Evolutionary conservation across 192 early-diverging fungal species (phyloP).

Genomic region (Geranomyces michiganensis): DNA sequence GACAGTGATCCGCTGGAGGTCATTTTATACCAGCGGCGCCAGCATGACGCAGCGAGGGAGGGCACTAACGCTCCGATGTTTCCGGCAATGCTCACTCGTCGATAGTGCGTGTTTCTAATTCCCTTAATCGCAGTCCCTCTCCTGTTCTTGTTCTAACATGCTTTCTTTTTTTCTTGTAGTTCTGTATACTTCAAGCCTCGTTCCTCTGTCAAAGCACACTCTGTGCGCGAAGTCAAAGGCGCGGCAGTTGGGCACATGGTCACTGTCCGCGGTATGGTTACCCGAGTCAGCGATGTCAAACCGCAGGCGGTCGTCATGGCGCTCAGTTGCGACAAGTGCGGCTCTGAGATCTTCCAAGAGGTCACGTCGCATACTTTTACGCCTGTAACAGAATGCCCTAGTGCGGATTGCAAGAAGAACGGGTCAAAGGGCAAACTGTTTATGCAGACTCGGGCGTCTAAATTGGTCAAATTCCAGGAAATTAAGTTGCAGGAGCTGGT

Average conservation of each 20-base stretch:
- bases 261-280: conserved; percentile 89
- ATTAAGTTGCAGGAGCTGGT: conserved; percentile 95
- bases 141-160: background rate
- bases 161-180: conserved; percentile 39
- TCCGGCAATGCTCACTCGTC: conserved; percentile 80
- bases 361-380: conserved; percentile 55
- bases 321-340: conserved; percentile 92
- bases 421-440: conserved; percentile 80
- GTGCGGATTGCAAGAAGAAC: conserved; percentile 78
- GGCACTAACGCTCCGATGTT: conserved; percentile 52
- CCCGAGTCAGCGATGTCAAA: conserved; percentile 90
- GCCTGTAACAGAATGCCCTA: conserved; percentile 81
- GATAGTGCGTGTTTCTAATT: conserved; percentile 67
- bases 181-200: conserved; percentile 81
- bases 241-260: conserved; percentile 81
- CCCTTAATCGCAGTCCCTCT: background rate
- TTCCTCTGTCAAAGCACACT: conserved; percentile 59
- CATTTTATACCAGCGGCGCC: conserved; percentile 80
- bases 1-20: conserved; percentile 87
- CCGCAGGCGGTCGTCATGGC: conserved; percentile 87
- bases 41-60: conserved; percentile 44
- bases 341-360: conserved; percentile 94
- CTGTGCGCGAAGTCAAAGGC: conserved; percentile 87
- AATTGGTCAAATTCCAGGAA: conserved; percentile 95
- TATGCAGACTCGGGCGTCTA: conserved; percentile 88